Conservation (phyloP, 2,329 filamentous ascomycete genomes). For the Harringtonia aguacate region DNA sequence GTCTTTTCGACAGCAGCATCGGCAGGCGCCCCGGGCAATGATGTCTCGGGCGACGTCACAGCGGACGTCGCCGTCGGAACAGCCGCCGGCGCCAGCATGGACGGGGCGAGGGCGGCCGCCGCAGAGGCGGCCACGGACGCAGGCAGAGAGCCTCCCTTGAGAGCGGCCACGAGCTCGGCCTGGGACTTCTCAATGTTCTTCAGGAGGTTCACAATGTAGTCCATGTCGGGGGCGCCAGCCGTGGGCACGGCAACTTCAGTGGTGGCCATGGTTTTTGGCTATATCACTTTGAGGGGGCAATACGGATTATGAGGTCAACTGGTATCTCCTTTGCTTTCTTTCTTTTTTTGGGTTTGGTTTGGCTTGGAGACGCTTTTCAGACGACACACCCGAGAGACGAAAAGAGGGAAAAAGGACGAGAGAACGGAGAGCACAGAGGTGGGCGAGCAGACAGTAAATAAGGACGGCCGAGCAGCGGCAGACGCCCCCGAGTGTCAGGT, state of each 20-base stretch:
- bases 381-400: too few relatives aligned
- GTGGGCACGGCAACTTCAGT: not conserved
- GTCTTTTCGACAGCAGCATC: constrained; percentile 6
- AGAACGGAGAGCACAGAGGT: too few relatives aligned
- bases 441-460: too few relatives aligned
- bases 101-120: not conserved
- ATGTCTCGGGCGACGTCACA: constrained; percentile 14
- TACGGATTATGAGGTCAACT: too few relatives aligned
- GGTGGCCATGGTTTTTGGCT: constrained; percentile 12
- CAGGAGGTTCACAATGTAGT: constrained; percentile 21
- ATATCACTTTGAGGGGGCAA: not conserved
- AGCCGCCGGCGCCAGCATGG: not conserved
- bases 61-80: not conserved
- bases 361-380: too few relatives aligned
- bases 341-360: too few relatives aligned
- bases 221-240: constrained; percentile 15
- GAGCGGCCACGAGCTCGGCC: constrained; percentile 25
- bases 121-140: constrained; percentile 1
- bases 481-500: too few relatives aligned
- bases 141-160: constrained; percentile 18
- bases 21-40: too few relatives aligned
- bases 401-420: too few relatives aligned
- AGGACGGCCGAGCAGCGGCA: too few relatives aligned
- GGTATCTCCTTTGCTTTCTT: too few relatives aligned
- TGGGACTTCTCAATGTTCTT: constrained; percentile 30